These are phyloP conservation scores for Ilex paraguariensis DNA, from an alignment of 305 asterid species.

Conservation along the genomic window DNA sequence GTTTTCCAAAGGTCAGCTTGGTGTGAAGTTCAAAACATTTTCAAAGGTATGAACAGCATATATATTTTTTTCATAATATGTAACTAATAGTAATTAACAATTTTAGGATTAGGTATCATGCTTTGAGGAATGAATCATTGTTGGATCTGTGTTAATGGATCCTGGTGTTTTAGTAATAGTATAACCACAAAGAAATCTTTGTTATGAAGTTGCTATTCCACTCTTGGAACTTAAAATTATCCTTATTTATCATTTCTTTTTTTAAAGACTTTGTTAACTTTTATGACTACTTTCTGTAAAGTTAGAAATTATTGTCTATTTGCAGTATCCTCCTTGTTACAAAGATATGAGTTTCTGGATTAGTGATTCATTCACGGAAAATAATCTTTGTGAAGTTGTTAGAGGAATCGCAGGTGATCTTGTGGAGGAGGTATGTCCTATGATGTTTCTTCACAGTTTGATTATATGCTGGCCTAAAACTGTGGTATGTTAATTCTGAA, in stretches of 20 bases:
- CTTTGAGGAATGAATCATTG: too few relatives aligned
- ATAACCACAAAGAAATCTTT: neutral
- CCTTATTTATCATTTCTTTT: neutral
- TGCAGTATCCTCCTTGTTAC: conserved; percentile 85
- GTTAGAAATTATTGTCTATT: neutral
- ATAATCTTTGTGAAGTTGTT: conserved; percentile 91
- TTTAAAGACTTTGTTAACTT: neutral
- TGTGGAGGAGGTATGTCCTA: conserved; percentile 77
- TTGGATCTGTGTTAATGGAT: too few relatives aligned
- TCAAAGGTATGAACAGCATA: conserved; percentile 53
- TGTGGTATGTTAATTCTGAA: too few relatives aligned
- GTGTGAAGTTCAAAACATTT: conserved; percentile 73
- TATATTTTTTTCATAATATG: too few relatives aligned
- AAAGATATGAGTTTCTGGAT: conserved; percentile 99
- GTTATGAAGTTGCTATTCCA: neutral
- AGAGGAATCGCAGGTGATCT: conserved; percentile 97
- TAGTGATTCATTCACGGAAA: conserved; percentile 88
- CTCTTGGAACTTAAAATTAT: neutral
- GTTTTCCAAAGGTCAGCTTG: conserved; percentile 81
- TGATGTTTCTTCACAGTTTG: neutral
- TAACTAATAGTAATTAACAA: too few relatives aligned
- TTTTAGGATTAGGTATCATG: too few relatives aligned
- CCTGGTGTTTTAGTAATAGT: too few relatives aligned
- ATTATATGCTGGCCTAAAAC: too few relatives aligned
- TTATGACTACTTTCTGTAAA: too few relatives aligned